A percentile compares a stretch with the other conserved stretches of the same genome.
Conservation (phyloP, 495 filamentous ascomycete genomes). For the Aspergillus conjunctus region DNA sequence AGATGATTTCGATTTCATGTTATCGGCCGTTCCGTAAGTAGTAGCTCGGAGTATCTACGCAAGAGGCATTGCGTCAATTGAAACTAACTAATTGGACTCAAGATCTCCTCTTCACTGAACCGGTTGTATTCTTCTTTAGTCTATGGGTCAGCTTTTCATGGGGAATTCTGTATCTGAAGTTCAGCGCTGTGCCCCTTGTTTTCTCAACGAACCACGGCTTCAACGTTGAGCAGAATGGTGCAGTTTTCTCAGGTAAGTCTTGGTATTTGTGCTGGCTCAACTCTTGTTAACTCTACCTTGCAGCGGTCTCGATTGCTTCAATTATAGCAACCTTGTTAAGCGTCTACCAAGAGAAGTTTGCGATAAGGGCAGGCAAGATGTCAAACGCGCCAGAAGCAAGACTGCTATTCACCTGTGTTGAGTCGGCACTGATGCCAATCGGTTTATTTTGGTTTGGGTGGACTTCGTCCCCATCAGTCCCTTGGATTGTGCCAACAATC, state of each 20-base stretch:
- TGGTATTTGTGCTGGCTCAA: too few relatives aligned
- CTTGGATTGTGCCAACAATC: conserved; percentile 77
- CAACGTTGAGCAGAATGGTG: conserved; percentile 64
- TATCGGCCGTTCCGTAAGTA: conserved; percentile 73
- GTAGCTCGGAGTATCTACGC: background rate
- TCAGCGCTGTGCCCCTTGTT: conserved; percentile 75
- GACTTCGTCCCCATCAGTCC: conserved; percentile 66
- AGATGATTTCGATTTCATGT: conserved; percentile 74
- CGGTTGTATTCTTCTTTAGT: conserved; percentile 93
- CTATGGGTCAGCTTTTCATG: conserved; percentile 89
- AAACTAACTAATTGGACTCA: conserved; percentile 13
- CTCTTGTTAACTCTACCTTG: conserved; percentile 6
- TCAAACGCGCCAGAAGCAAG: conserved; percentile 70
- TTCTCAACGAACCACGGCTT: conserved; percentile 75
- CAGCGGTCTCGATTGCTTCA: conserved; percentile 67
- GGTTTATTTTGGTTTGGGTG: conserved; percentile 85
- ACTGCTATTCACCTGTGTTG: conserved; percentile 80
- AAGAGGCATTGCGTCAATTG: background rate
- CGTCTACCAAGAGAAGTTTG: conserved; percentile 69
- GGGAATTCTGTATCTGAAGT: conserved; percentile 86
- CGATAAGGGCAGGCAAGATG: conserved; percentile 44
- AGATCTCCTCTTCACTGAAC: conserved; percentile 83
- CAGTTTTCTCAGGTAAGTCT: conserved; percentile 65
- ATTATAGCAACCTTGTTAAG: conserved; percentile 69
- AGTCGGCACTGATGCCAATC: conserved; percentile 67